Evolutionary conservation across 2,329 filamentous ascomycete genomes (phyloP).

Genomic region (Penicillium sp.): DNA sequence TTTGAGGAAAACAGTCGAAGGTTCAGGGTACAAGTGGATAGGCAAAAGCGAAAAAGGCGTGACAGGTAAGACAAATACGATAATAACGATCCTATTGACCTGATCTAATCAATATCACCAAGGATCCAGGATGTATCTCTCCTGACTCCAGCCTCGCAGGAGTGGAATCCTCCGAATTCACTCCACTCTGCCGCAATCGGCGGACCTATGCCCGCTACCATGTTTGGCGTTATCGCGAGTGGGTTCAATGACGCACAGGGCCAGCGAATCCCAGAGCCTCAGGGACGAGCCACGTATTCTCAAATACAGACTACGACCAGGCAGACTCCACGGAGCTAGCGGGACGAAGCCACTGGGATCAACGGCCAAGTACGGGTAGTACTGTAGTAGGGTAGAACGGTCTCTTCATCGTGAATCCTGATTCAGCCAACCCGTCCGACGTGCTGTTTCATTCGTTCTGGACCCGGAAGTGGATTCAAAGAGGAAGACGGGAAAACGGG

Average conservation of each 20-base stretch:
- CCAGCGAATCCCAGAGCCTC: not conserved
- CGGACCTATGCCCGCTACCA: not conserved
- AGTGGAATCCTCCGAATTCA: not conserved
- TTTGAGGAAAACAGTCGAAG: not conserved
- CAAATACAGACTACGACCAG: not conserved
- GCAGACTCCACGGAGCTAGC: not conserved
- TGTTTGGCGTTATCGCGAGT: not conserved
- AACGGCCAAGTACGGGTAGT: not conserved
- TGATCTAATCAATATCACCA: not conserved
- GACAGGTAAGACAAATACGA: not conserved
- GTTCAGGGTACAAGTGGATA: not conserved
- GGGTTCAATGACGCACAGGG: not conserved
- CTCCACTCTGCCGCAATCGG: not conserved
- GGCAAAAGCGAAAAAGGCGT: not conserved
- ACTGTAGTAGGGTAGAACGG: not conserved
- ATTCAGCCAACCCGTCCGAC: not conserved
- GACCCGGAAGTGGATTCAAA: not conserved
- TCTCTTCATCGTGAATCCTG: not conserved
- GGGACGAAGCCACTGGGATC: not conserved
- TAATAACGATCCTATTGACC: no score
- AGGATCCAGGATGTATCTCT: not conserved
- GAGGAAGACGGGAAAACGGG: conserved; percentile 6
- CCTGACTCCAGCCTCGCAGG: not conserved
- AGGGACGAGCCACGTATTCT: not conserved
- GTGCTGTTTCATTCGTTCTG: not conserved